Base-by-base conservation (phyloP, 225 moss, liverwort and hornwort species). In the Pseudoscleropodium purum region DNA sequence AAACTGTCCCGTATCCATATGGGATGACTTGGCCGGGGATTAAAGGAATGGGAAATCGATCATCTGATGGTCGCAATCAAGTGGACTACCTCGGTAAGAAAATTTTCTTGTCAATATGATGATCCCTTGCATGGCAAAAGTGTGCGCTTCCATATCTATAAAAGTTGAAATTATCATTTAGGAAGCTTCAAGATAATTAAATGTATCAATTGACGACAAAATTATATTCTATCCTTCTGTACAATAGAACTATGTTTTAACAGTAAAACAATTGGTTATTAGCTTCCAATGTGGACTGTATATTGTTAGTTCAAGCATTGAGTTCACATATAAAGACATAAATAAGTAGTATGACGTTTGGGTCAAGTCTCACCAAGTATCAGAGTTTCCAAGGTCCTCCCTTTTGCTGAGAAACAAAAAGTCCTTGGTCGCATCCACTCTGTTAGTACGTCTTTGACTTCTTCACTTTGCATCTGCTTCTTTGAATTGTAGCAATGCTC, bases 21-120 rank as follows among this genome's bases (percentile, higher is more conserved):
- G 94, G 92, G 33, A 94, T 91, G 91, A 94, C 94, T 61, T 94
- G 94, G 94, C 94, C 92, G 24, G 94, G 91, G 45, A 84, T 85
- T 86, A 15, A 21, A 56, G 91, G 89, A 49, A 89, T 61, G 84
- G 89, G 92, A 74, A 91, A 91, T 74, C 88, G 94, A 87, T 92
- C 92, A 59, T 88, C 90, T 84, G 94, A 94, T 91, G 91, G 92
- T 57, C 94, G 91, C 85, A 91, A 90, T 80, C 90, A 75, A 59
- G 90, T 92, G 43, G 94, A 92, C 84, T 91, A 94, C 54, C 68
- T 92, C 63, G 92, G 91, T 94, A 91, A 86, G 85, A 26, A 85
- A 82, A 78, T 27, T 36, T 45, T 68, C 65, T 85, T 67, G 64
- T 69, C 54, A 70, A 84, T 23, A 54, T 31, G 70, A 39, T 57